Conservation (phyloP, 2,329 filamentous ascomycete species). For the Botrytis pseudocinerea region DNA sequence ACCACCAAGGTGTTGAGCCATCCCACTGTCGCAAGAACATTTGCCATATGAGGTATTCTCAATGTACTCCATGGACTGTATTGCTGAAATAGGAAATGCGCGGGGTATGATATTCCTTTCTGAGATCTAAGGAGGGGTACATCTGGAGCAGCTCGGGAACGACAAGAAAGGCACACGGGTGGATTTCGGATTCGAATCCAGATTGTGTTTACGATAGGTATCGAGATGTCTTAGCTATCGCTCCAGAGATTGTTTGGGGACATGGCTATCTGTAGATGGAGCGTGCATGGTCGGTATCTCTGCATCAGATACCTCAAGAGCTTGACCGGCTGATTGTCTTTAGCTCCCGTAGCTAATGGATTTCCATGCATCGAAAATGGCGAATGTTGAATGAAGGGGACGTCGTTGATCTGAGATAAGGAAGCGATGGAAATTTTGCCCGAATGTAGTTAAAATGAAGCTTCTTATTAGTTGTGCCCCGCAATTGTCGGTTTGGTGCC, state of each 20-base stretch:
- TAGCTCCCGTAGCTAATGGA: neutral
- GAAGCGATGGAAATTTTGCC: conserved; percentile 27
- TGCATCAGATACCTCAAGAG: neutral
- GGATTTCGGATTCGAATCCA: neutral
- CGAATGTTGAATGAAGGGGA: conserved; percentile 2
- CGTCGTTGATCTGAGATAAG: conserved; percentile 26
- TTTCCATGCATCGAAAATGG: neutral
- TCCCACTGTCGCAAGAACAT: conserved; percentile 28
- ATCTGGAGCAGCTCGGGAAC: neutral
- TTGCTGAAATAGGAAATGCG: conserved; percentile 23
- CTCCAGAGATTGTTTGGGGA: too few species aligned
- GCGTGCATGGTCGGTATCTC: neutral
- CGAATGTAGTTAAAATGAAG: conserved; percentile 27
- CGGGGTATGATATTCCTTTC: conserved; percentile 1
- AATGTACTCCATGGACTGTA: conserved; percentile 20
- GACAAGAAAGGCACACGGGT: neutral
- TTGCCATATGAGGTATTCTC: conserved; percentile 20
- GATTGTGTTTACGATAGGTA: neutral
- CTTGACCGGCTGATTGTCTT: neutral
- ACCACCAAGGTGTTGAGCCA: conserved; percentile 19
- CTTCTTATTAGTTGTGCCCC: neutral
- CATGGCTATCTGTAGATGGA: neutral
- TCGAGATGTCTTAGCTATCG: neutral
- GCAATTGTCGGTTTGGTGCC: conserved; percentile 1
- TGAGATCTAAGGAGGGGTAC: neutral